Conservation (phyloP, 1,139 yeast species). For the Ashbya aceris region DNA sequence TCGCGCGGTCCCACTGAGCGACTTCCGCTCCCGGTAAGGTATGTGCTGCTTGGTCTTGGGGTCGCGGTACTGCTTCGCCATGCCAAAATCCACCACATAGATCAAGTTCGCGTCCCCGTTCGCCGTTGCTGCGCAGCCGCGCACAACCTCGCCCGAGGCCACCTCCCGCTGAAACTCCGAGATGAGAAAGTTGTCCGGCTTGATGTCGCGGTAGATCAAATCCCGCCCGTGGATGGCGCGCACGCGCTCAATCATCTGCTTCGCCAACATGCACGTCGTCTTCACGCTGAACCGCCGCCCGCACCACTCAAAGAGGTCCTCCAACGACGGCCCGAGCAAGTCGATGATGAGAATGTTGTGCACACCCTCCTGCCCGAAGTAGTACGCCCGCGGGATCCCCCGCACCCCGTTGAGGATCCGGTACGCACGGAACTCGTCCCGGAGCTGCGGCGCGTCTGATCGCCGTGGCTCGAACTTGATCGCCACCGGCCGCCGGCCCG, state of each 20-base stretch:
- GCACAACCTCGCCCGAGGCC: conserved; percentile 12
- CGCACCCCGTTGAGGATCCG: conserved; percentile 70
- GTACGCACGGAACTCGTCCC: conserved; percentile 92
- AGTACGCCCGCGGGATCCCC: conserved; percentile 92
- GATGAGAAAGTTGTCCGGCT: conserved; percentile 90
- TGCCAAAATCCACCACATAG: conserved; percentile 80
- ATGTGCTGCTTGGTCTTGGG: conserved; percentile 92
- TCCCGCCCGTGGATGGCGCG: conserved; percentile 85
- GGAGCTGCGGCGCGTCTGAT: conserved; percentile 94
- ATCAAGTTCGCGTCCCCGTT: conserved; percentile 34
- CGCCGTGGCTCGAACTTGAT: conserved; percentile 80
- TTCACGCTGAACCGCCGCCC: conserved; percentile 81
- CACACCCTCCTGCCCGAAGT: conserved; percentile 95
- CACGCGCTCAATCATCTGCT: conserved; percentile 82
- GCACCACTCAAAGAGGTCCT: conserved; percentile 97
- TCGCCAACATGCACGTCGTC: conserved; percentile 84
- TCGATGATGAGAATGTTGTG: conserved; percentile 91
- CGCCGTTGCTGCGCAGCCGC: conserved; percentile 21
- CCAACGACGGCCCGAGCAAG: conserved; percentile 87
- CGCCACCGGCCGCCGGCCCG: conserved; percentile 44
- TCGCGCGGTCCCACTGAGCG: conserved; percentile 92
- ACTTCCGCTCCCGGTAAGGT: conserved; percentile 91
- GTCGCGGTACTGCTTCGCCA: conserved; percentile 96
- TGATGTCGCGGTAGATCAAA: conserved; percentile 86
- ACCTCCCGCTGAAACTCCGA: conserved; percentile 24